Evolutionary conservation across 257 asterid species (phyloP).

Genomic region (Phtheirospermum japonicum): DNA sequence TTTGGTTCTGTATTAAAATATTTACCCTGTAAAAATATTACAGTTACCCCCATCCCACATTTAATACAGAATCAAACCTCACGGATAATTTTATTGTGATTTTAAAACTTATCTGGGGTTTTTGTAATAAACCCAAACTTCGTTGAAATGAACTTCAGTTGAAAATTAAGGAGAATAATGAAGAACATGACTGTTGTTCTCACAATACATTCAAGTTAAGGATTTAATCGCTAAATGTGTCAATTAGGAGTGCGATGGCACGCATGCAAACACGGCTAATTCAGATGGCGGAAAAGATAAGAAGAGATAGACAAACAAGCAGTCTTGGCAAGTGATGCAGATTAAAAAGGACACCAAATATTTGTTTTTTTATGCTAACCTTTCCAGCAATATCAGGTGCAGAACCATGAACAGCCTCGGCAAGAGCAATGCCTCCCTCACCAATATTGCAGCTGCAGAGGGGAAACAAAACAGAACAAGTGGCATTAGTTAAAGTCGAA

Average conservation of each 20-base stretch:
- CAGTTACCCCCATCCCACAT: no score
- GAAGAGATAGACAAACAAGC: constrained; percentile 6
- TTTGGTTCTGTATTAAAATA: neutral
- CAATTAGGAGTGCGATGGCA: neutral
- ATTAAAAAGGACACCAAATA: constrained; percentile 2
- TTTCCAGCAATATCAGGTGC: constrained; percentile 99
- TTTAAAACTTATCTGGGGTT: neutral
- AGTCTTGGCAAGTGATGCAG: constrained; percentile 6
- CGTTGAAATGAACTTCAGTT: no score
- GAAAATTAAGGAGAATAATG: constrained; percentile 6
- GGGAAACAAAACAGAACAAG: constrained; percentile 19
- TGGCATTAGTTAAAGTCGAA: constrained; percentile 12
- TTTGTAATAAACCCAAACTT: no score
- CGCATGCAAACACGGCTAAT: neutral
- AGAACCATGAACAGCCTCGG: constrained; percentile 99
- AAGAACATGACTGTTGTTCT: neutral
- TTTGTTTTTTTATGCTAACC: constrained; percentile 51
- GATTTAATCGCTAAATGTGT: neutral
- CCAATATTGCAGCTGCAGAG: constrained; percentile 78
- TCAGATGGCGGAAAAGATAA: no score
- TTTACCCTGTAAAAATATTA: neutral
- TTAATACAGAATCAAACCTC: neutral
- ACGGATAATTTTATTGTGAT: neutral
- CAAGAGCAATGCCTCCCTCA: constrained; percentile 97
- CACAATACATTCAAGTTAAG: neutral